A percentile compares a stretch with the other conserved stretches of the same genome.
Conservation (phyloP, 2,329 filamentous ascomycete genomes). For the Exophiala sideris region DNA sequence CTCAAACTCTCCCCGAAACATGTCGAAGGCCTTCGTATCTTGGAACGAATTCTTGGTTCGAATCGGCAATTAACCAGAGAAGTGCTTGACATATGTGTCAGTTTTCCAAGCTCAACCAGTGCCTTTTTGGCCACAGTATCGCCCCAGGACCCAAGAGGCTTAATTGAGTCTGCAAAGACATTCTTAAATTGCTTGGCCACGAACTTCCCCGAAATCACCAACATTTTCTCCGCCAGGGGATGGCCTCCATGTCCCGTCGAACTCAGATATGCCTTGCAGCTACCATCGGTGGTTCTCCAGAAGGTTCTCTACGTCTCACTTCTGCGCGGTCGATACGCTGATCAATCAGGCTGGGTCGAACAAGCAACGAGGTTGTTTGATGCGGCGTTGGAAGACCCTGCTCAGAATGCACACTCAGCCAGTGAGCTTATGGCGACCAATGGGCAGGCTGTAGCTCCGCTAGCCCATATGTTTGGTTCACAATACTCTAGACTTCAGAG, state of each 20-base stretch:
- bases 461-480: too few species aligned
- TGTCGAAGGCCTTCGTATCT: neutral
- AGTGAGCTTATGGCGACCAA: too few species aligned
- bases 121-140: neutral
- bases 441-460: too few species aligned
- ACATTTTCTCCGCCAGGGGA: neutral
- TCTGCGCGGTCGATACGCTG: neutral
- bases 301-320: conserved; percentile 8
- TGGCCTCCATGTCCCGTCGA: conserved; percentile 10
- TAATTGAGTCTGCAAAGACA: neutral
- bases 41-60: neutral
- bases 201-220: neutral
- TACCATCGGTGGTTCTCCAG: conserved; percentile 14
- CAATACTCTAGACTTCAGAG: too few species aligned
- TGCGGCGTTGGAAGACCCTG: too few species aligned
- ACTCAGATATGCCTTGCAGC: conserved; percentile 1
- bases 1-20: conserved; percentile 1
- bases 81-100: neutral
- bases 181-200: conserved; percentile 1
- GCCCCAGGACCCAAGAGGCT: neutral
- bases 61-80: conserved; percentile 1
- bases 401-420: too few species aligned
- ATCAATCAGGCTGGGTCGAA: neutral
- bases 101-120: neutral
- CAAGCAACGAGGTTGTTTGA: neutral